A percentile compares a stretch with the other conserved stretches of the same genome.
Evolutionary conservation across 208 protist species (phyloP).

Genomic region (Tritrichomonas musculus): DNA sequence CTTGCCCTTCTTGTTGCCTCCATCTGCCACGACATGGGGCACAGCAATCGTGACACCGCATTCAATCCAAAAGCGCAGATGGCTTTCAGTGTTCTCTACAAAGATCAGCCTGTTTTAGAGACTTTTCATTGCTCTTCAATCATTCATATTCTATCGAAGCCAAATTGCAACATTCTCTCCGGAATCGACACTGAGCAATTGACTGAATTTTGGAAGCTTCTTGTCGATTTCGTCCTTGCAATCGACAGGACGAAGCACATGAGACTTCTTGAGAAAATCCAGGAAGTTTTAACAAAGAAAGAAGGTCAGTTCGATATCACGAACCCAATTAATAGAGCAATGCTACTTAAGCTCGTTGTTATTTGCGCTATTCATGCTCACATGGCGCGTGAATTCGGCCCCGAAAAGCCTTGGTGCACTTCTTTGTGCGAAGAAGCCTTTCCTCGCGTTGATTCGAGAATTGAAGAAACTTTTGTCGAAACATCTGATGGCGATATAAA

Average conservation of each 20-base stretch:
- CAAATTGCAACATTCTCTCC: background rate
- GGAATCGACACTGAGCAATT: background rate
- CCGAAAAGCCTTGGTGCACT: background rate
- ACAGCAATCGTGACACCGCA: background rate
- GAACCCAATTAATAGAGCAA: background rate
- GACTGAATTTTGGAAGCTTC: background rate
- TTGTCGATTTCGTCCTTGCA: background rate
- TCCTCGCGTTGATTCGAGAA: background rate
- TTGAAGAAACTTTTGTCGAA: background rate
- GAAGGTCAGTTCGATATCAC: background rate
- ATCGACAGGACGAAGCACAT: background rate
- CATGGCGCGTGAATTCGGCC: background rate
- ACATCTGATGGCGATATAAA: background rate
- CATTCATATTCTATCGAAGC: background rate
- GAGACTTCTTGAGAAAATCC: background rate
- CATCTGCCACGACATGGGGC: background rate
- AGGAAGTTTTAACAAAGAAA: background rate
- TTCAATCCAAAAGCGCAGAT: background rate
- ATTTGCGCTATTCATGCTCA: background rate
- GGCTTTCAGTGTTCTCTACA: background rate
- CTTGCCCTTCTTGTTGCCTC: background rate
- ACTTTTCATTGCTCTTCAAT: background rate
- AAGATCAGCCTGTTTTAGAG: background rate
- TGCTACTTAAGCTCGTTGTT: background rate
- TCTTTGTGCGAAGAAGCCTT: background rate